phyloP scores from a whole-genome alignment of 768 basidiomycete genomes.

The Leccinum ochraceum region DNA sequence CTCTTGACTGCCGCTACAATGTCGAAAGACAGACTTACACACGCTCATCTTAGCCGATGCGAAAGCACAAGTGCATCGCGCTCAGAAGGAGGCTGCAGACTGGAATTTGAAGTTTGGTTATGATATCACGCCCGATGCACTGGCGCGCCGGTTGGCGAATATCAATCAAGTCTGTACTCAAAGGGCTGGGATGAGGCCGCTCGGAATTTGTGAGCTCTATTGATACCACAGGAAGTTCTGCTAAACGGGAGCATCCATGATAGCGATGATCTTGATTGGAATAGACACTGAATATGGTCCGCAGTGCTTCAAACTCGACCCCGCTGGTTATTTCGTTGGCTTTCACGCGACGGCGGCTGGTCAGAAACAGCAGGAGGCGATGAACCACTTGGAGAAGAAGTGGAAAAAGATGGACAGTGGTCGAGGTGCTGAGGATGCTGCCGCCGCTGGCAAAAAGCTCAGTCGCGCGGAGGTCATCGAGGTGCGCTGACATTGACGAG shows the following conservation, averaged over 20 bases:
- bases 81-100: constrained; percentile 85
- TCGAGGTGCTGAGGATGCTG: constrained; percentile 75
- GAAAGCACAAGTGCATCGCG: constrained; percentile 82
- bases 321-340: constrained; percentile 97
- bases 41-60: constrained; percentile 71
- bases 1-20: not conserved
- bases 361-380: constrained; percentile 97
- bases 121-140: constrained; percentile 96
- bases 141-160: constrained; percentile 92
- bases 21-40: constrained; percentile 3
- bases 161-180: constrained; percentile 99
- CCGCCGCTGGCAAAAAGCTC: constrained; percentile 71
- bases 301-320: constrained; percentile 98
- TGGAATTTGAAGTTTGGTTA: constrained; percentile 98
- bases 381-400: constrained; percentile 98
- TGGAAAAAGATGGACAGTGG: constrained; percentile 94
- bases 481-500: constrained; percentile 46
- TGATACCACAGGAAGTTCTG: not conserved
- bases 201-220: constrained; percentile 80
- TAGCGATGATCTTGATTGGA: constrained; percentile 97
- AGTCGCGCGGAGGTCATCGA: constrained; percentile 84
- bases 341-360: constrained; percentile 97
- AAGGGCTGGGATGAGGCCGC: constrained; percentile 92
- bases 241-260: constrained; percentile 1
- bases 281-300: constrained; percentile 89